Evolutionary conservation across 2,329 filamentous ascomycete species (phyloP), one percentile per base, ranked within the genome.

Genomic region (Stagonosporopsis cucurbitacearum): DNA sequence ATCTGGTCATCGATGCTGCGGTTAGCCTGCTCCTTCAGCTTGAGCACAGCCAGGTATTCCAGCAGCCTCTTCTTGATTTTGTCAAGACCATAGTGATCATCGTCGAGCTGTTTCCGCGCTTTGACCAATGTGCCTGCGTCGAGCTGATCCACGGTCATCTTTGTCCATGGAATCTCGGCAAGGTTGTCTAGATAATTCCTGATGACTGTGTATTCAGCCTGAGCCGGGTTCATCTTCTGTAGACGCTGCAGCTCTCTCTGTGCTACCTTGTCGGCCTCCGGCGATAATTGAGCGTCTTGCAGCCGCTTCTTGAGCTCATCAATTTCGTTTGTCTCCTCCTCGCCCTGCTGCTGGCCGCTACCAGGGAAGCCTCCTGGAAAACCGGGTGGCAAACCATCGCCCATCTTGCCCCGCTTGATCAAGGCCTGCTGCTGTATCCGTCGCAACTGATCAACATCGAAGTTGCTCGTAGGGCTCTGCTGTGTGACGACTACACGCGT

Each of bases 61-160:
- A 99, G 83, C 20, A 99, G 78, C 39, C 95, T 85, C 83, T 96
- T 97, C 85, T 99, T 99, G 71, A 99, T 94, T 77, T 94, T 96
- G 59, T 98, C 92, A 13, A 99, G 81, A 0, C 95, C 95, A 66
- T 98, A 98, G 75, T 99, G 95, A 71, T 99, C 95, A 61, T 96
- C 88, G 68, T 99, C 92, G 6, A 99, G 84, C 75, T 98, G 95
- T 77, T 92, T 91, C 50, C 92, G 87, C 6, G 95, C 95, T 65
- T 84, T 85, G 55, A 84, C 82, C 53, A 98, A 75, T 0, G 93
- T 97, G 9, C 92, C 88, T 0, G 86, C 84, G 7, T 93, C 92
- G 3, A 99, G 84, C 28, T 92, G 87, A 70, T 98, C 94, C 58
- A 95, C 88, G 0, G 94, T 98, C 47, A 86, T 81, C 62, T 87